These are phyloP conservation scores for Porogramme epimiltina DNA, from an alignment of 1,284 basidiomycete species.

Conservation along the genomic window DNA sequence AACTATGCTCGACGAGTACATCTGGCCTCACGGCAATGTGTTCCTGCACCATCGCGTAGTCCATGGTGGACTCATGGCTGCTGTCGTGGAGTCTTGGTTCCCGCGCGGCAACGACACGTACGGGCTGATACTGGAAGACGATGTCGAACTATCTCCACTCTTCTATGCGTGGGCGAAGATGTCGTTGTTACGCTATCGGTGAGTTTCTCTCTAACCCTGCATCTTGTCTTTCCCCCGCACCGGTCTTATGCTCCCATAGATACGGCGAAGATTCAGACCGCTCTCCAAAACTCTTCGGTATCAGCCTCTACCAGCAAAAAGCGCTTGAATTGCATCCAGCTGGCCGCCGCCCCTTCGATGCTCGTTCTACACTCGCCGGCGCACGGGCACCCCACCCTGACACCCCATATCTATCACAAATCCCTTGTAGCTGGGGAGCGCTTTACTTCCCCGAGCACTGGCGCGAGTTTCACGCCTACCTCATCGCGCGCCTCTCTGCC, in stretches of 20 bases:
- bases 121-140: constrained; percentile 80
- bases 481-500: constrained; percentile 55
- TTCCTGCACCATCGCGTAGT: constrained; percentile 71
- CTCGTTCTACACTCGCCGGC: constrained; percentile 55
- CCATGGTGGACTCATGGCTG: constrained; percentile 75
- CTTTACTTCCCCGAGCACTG: constrained; percentile 86
- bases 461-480: constrained; percentile 81
- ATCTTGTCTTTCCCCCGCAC: background rate
- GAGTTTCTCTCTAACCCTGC: constrained; percentile 1
- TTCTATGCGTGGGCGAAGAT: constrained; percentile 86
- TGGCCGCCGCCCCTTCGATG: constrained; percentile 70
- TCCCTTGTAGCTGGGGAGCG: constrained; percentile 90
- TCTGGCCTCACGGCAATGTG: constrained; percentile 62
- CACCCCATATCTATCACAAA: constrained; percentile 79
- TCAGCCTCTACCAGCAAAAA: constrained; percentile 85
- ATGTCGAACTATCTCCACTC: constrained; percentile 79
- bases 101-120: constrained; percentile 72
- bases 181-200: constrained; percentile 73
- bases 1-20: constrained; percentile 47
- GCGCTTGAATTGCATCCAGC: constrained; percentile 70
- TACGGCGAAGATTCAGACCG: constrained; percentile 48
- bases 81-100: constrained; percentile 87
- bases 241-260: constrained; percentile 35
- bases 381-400: constrained; percentile 42
- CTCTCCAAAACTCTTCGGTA: constrained; percentile 62